phyloP scores from a whole-genome alignment of 768 basidiomycete species.

The Pleurotus ostreatus region DNA sequence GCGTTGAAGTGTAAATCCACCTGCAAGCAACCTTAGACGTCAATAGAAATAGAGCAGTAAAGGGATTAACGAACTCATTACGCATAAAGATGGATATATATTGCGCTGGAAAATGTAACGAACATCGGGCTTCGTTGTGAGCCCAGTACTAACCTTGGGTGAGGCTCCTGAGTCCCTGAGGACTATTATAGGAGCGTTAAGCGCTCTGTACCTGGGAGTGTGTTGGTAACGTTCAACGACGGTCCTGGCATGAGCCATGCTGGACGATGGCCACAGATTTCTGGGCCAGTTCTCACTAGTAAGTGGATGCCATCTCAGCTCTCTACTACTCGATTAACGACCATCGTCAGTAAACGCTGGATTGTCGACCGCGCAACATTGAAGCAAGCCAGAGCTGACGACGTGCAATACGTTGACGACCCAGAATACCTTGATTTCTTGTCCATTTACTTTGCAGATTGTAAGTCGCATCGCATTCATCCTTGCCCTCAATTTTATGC shows the following conservation, averaged over 20 bases:
- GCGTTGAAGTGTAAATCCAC: no score
- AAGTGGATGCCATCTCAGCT: conserved; percentile 16
- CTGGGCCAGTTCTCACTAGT: conserved; percentile 91
- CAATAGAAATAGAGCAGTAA: no score
- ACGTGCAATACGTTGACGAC: conserved; percentile 74
- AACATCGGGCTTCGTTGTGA: no score
- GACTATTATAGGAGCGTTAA: no score
- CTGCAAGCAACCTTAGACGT: no score
- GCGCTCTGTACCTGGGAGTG: no score
- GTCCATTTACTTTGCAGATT: conserved; percentile 84
- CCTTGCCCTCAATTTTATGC: background rate
- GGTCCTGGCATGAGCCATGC: background rate
- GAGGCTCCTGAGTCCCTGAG: no score
- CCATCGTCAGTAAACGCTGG: conserved; percentile 78
- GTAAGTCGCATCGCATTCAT: conserved; percentile 33
- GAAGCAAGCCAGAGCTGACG: conserved; percentile 68
- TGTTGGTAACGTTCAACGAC: no score
- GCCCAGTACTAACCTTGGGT: no score
- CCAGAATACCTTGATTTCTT: conserved; percentile 78
- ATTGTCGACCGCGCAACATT: conserved; percentile 79
- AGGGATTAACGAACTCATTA: no score
- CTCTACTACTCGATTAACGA: background rate
- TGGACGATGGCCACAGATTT: conserved; percentile 82
- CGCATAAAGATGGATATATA: no score
- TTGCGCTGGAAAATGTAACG: no score